phyloP scores from a whole-genome alignment of 2,329 filamentous ascomycete species.

The Fusarium newnesense region DNA sequence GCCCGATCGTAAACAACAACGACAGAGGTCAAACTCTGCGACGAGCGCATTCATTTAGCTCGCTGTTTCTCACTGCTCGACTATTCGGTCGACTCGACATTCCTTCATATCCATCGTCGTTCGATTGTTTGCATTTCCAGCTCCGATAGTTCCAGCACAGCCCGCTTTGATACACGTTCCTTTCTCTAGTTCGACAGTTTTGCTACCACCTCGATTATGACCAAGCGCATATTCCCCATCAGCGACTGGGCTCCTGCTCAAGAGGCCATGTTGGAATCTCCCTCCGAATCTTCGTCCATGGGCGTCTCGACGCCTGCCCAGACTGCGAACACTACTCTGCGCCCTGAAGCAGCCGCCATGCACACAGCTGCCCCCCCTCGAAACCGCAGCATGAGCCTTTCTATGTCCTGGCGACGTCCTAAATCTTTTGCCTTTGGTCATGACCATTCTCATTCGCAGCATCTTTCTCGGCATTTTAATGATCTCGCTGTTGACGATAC shows the following conservation, averaged over 20 bases:
- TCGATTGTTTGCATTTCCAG: neutral
- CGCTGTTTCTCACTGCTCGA: neutral
- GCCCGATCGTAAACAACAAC: constrained; percentile 26
- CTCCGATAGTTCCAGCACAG: neutral
- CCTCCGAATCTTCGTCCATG: constrained; percentile 31
- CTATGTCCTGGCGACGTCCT: constrained; percentile 60
- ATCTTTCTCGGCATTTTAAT: constrained; percentile 44
- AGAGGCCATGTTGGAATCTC: constrained; percentile 51
- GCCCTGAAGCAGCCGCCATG: constrained; percentile 11
- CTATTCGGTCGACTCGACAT: neutral
- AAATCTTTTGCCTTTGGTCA: constrained; percentile 55
- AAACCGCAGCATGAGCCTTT: constrained; percentile 61
- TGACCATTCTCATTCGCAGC: constrained; percentile 47
- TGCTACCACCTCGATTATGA: constrained; percentile 38
- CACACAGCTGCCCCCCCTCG: constrained; percentile 47
- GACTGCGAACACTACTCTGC: neutral
- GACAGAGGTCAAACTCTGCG: neutral
- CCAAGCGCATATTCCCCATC: constrained; percentile 53
- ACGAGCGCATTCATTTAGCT: constrained; percentile 13
- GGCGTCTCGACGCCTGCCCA: constrained; percentile 18
- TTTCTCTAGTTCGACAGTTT: neutral
- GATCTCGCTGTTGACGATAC: constrained; percentile 49
- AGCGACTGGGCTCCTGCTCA: constrained; percentile 56
- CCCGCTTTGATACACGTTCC: constrained; percentile 6
- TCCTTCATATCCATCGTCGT: neutral